Percentiles rank a stretch among this genome's conserved stretches.
Conservation (phyloP, 768 basidiomycete genomes). For the Russula dissimulans region DNA sequence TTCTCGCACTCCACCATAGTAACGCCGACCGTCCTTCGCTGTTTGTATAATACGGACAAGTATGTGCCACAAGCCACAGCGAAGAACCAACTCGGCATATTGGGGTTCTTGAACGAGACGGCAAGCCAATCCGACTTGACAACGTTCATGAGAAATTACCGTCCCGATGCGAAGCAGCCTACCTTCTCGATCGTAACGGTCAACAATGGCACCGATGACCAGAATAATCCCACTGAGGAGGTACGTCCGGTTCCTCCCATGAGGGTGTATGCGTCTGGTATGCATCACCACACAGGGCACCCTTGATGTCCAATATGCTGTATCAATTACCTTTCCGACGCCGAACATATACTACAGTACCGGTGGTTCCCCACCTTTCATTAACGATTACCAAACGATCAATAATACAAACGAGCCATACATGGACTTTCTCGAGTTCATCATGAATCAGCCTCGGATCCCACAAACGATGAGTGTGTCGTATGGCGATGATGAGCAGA, state of each 20-base stretch:
- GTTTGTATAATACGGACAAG: slow-evolving; percentile 28
- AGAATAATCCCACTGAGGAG: slow-evolving; percentile 48
- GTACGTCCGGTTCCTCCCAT: slow-evolving; percentile 23
- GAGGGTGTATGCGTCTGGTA: background rate
- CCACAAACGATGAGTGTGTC: slow-evolving; percentile 56
- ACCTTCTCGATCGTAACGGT: background rate
- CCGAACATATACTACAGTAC: slow-evolving; percentile 59
- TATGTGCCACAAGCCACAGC: slow-evolving; percentile 25
- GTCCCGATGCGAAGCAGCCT: background rate
- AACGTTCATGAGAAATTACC: slow-evolving; percentile 34
- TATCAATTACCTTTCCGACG: slow-evolving; percentile 38
- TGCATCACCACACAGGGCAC: slow-evolving; percentile 22
- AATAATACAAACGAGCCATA: slow-evolving; percentile 56
- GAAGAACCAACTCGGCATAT: slow-evolving; percentile 28
- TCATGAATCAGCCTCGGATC: slow-evolving; percentile 34
- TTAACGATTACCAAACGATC: slow-evolving; percentile 31
- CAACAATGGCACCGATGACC: background rate
- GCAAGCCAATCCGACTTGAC: slow-evolving; percentile 39
- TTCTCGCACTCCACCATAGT: slow-evolving; percentile 30
- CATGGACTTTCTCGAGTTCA: slow-evolving; percentile 52
- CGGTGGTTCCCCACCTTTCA: slow-evolving; percentile 57
- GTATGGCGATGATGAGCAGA: slow-evolving; percentile 51
- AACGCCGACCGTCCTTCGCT: slow-evolving; percentile 29
- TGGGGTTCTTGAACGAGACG: slow-evolving; percentile 41
- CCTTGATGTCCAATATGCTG: slow-evolving; percentile 31